Conservation (phyloP, 1,284 basidiomycete genomes). For the Leccinum subfulvum region DNA sequence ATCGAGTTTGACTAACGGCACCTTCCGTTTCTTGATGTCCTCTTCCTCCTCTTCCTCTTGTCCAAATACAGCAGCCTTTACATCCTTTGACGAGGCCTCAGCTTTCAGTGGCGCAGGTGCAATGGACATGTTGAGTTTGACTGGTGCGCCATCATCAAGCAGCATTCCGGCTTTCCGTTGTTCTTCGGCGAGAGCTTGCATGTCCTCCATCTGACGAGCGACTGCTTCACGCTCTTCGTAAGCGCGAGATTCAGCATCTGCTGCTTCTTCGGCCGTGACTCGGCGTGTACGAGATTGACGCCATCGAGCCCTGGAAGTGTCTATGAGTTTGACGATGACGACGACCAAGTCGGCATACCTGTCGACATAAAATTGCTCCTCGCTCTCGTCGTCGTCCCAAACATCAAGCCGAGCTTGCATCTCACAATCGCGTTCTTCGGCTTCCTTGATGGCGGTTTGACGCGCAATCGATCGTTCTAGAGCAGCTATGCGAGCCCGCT, state of each 20-base stretch:
- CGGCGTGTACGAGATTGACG: constrained; percentile 64
- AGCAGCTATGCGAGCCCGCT: constrained; percentile 70
- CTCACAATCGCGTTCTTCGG: constrained; percentile 73
- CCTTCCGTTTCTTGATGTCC: constrained; percentile 73
- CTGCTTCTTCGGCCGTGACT: constrained; percentile 71
- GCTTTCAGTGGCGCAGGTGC: constrained; percentile 47
- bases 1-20: constrained; percentile 81
- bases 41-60: constrained; percentile 84
- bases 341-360: constrained; percentile 45
- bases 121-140: constrained; percentile 76
- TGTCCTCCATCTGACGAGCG: constrained; percentile 86
- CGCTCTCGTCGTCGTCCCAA: constrained; percentile 91
- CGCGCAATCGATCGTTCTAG: constrained; percentile 74
- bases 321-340: background rate
- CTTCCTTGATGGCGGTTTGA: constrained; percentile 69
- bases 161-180: constrained; percentile 85
- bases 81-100: constrained; percentile 46
- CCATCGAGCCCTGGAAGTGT: constrained; percentile 62
- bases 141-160: constrained; percentile 86
- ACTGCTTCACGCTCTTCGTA: constrained; percentile 84
- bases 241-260: constrained; percentile 77
- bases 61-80: constrained; percentile 63
- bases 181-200: constrained; percentile 82
- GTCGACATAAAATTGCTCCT: constrained; percentile 84
- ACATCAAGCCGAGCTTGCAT: constrained; percentile 72